phyloP scores from a whole-genome alignment of 2,329 filamentous ascomycete genomes.

The Didymella segeticola region DNA sequence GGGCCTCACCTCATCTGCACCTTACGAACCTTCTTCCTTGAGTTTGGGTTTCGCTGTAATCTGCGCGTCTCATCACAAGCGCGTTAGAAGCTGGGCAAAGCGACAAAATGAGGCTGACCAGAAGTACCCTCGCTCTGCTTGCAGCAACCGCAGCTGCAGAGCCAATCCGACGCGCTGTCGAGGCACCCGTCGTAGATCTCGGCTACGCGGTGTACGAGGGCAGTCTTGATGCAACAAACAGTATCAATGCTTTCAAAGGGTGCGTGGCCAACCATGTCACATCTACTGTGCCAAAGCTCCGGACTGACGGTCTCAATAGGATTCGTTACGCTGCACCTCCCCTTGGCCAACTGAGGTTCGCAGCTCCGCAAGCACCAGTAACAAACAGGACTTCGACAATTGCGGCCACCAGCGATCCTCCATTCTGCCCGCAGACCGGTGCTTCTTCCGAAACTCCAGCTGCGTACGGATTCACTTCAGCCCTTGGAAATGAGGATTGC shows the following conservation, averaged over 20 bases:
- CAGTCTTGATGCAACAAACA: conserved; percentile 28
- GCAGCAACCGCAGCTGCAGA: conserved; percentile 24
- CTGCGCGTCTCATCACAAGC: neutral
- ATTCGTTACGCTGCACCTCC: conserved; percentile 62
- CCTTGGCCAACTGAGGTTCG: conserved; percentile 58
- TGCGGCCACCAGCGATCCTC: conserved; percentile 54
- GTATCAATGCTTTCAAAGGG: conserved; percentile 45
- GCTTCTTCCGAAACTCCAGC: conserved; percentile 34
- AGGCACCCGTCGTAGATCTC: conserved; percentile 39
- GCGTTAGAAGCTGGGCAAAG: conserved; percentile 12
- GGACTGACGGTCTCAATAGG: conserved; percentile 38
- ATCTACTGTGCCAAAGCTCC: neutral
- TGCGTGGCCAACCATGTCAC: conserved; percentile 4
- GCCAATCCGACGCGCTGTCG: conserved; percentile 29
- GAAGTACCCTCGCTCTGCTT: conserved; percentile 25
- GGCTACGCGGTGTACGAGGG: conserved; percentile 44
- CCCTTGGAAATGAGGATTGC: conserved; percentile 50
- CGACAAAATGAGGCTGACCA: conserved; percentile 23
- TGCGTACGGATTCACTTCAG: conserved; percentile 41
- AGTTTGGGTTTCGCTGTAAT: conserved; percentile 12
- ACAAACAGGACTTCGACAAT: conserved; percentile 49
- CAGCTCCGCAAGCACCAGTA: conserved; percentile 56
- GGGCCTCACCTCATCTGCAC: conserved; percentile 21
- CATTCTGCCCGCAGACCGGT: conserved; percentile 44
- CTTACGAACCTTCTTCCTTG: conserved; percentile 12